Evolutionary conservation across 1,284 basidiomycete species (phyloP).

Genomic region (Ustilago bromivora): DNA sequence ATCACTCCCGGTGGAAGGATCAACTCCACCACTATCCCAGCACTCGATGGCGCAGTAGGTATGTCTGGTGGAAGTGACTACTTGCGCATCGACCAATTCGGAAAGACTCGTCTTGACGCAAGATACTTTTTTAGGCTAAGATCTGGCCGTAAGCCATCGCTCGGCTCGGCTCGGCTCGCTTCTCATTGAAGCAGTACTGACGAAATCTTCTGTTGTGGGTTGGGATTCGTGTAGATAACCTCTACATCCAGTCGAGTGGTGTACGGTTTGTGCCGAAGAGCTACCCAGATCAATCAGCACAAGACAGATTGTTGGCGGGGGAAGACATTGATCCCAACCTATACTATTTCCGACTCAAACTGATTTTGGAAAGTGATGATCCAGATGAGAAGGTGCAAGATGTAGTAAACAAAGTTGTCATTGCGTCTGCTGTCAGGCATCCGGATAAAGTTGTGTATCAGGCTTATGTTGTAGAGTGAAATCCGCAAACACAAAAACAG

Average conservation of each 20-base stretch:
- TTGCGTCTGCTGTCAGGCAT: constrained; percentile 32
- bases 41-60: constrained; percentile 25
- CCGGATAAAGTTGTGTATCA: constrained; percentile 33
- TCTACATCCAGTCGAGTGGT: constrained; percentile 37
- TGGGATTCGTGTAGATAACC: constrained; percentile 12
- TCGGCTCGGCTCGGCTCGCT: neutral
- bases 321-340: constrained; percentile 28
- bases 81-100: constrained; percentile 32
- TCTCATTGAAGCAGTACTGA: neutral
- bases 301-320: constrained; percentile 13
- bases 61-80: constrained; percentile 41
- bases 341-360: constrained; percentile 40
- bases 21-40: constrained; percentile 16
- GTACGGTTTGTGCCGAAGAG: constrained; percentile 25
- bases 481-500: neutral
- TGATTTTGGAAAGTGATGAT: constrained; percentile 34
- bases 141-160: constrained; percentile 21
- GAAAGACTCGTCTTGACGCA: constrained; percentile 40
- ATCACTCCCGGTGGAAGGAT: constrained; percentile 28
- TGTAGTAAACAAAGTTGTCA: constrained; percentile 39
- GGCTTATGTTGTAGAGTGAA: constrained; percentile 38
- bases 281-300: constrained; percentile 27
- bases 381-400: constrained; percentile 36
- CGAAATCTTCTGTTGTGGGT: neutral
- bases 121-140: constrained; percentile 41